Conservation (phyloP, 139 green algal species). For the Microglena sp. region DNA sequence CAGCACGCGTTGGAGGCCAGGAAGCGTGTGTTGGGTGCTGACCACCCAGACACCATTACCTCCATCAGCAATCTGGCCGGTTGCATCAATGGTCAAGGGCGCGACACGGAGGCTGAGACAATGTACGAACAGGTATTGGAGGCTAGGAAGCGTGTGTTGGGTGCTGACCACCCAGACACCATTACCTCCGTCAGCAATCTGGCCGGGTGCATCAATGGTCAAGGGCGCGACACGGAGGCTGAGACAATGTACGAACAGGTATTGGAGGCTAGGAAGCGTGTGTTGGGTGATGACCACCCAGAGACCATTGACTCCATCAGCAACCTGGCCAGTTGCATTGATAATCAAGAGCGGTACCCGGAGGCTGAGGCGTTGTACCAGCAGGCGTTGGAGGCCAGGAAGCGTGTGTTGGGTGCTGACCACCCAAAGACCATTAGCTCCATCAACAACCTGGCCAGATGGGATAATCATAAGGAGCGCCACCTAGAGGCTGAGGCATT, state of each 20-base stretch:
- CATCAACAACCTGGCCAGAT: too few relatives aligned
- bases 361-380: too few relatives aligned
- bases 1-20: slow-evolving; percentile 12
- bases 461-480: too few relatives aligned
- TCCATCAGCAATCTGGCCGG: slow-evolving; percentile 12
- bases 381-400: too few relatives aligned
- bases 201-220: neutral
- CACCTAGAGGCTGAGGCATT: too few relatives aligned
- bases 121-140: slow-evolving; percentile 15
- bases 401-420: too few relatives aligned
- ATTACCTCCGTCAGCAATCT: neutral
- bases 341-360: too few relatives aligned
- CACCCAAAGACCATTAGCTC: too few relatives aligned
- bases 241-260: neutral
- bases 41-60: slow-evolving; percentile 18
- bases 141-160: slow-evolving; percentile 4
- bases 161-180: slow-evolving; percentile 6
- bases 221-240: neutral
- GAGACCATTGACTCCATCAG: too few relatives aligned
- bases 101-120: slow-evolving; percentile 11
- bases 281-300: too few relatives aligned
- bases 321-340: too few relatives aligned
- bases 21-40: slow-evolving; percentile 1
- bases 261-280: too few relatives aligned
- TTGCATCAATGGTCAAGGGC: slow-evolving; percentile 12